Evolutionary conservation across 805 yeast genomes (phyloP).

Genomic region (Kodamaea leandrae): DNA sequence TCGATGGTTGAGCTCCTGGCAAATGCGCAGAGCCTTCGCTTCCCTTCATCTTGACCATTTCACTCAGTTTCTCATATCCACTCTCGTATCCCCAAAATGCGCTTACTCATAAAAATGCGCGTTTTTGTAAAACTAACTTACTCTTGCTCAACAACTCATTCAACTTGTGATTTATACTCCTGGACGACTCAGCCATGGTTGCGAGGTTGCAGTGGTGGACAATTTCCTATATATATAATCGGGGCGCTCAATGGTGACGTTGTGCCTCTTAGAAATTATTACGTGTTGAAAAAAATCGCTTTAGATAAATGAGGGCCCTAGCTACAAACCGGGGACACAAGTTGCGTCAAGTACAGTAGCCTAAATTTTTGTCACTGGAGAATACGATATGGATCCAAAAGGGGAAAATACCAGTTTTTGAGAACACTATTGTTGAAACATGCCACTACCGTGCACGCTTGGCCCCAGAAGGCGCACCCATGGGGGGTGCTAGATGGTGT

Average conservation of each 20-base stretch:
- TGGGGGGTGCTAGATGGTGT: too few species aligned
- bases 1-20: neutral
- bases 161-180: conserved; percentile 43
- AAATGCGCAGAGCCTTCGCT: neutral
- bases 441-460: too few species aligned
- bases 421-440: too few species aligned
- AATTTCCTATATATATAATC: neutral
- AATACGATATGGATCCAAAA: too few species aligned
- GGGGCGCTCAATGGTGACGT: neutral
- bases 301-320: neutral
- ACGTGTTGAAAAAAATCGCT: conserved; percentile 3
- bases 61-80: neutral
- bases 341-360: neutral
- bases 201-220: neutral
- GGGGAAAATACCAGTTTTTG: too few species aligned
- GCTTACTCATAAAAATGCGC: too few species aligned
- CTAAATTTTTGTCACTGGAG: neutral
- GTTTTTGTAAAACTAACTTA: conserved; percentile 15
- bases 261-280: neutral
- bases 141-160: conserved; percentile 41
- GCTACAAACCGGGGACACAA: conserved; percentile 2
- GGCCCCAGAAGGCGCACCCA: too few species aligned
- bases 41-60: neutral
- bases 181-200: conserved; percentile 39
- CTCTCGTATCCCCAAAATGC: neutral